A percentile compares a stretch with the other conserved stretches of the same genome.
Conservation (phyloP, 495 filamentous ascomycete genomes). For the Penicillium samsonianum region DNA sequence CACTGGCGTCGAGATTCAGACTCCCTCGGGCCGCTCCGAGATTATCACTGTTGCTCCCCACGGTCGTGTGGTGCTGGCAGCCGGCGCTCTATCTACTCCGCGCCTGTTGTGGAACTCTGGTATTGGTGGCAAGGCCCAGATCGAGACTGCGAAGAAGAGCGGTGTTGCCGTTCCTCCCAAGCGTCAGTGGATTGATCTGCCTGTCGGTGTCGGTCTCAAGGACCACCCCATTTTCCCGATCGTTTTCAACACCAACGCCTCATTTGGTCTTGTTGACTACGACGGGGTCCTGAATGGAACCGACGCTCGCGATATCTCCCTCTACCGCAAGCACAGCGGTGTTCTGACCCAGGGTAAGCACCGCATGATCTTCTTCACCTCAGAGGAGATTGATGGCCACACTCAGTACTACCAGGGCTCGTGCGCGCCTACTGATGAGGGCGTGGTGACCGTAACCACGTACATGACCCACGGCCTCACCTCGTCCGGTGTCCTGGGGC, state of each 20-base stretch:
- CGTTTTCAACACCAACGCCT: slow-evolving; percentile 59
- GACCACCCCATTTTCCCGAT: slow-evolving; percentile 76
- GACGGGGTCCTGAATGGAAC: slow-evolving; percentile 58
- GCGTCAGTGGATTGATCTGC: slow-evolving; percentile 67
- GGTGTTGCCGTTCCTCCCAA: slow-evolving; percentile 54
- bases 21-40: slow-evolving; percentile 58
- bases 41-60: slow-evolving; percentile 58
- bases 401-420: slow-evolving; percentile 39
- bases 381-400: slow-evolving; percentile 25
- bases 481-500: slow-evolving; percentile 59
- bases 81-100: slow-evolving; percentile 71
- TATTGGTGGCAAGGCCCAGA: slow-evolving; percentile 65
- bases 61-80: slow-evolving; percentile 68
- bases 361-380: slow-evolving; percentile 51
- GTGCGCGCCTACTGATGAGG: slow-evolving; percentile 27
- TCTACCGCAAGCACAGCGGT: slow-evolving; percentile 56
- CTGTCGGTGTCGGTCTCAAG: slow-evolving; percentile 72
- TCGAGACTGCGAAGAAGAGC: slow-evolving; percentile 54
- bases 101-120: slow-evolving; percentile 70
- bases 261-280: slow-evolving; percentile 64
- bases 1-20: slow-evolving; percentile 68
- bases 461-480: slow-evolving; percentile 49
- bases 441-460: slow-evolving; percentile 34
- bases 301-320: slow-evolving; percentile 43
- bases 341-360: slow-evolving; percentile 67